Conservation (phyloP, 2,329 filamentous ascomycete genomes). For the Hypomyces rosellus region DNA sequence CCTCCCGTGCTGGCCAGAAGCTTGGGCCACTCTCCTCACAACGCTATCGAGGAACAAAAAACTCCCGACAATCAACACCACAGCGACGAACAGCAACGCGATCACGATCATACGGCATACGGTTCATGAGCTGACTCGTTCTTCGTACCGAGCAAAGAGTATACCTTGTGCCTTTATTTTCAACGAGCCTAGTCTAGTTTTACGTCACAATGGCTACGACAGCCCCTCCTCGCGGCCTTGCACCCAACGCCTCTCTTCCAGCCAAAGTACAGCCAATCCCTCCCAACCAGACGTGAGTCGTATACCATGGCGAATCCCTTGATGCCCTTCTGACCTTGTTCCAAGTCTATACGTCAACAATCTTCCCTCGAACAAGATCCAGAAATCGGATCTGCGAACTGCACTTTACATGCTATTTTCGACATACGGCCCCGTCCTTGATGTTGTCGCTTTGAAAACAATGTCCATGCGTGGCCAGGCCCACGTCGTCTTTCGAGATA, state of each 20-base stretch:
- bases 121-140: no score
- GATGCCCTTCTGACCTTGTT: neutral
- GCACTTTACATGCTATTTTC: slow-evolving; percentile 91
- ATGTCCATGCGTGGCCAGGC: slow-evolving; percentile 93
- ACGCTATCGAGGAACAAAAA: slow-evolving; percentile 17
- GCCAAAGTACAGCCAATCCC: slow-evolving; percentile 50
- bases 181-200: neutral
- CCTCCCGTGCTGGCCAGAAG: slow-evolving; percentile 12
- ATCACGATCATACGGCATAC: no score
- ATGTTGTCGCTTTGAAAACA: slow-evolving; percentile 85
- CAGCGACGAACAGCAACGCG: neutral
- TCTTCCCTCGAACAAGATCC: slow-evolving; percentile 77
- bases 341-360: slow-evolving; percentile 81
- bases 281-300: slow-evolving; percentile 69
- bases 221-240: slow-evolving; percentile 34
- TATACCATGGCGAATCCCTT: slow-evolving; percentile 10
- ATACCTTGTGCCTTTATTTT: neutral
- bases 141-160: neutral
- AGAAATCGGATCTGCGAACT: slow-evolving; percentile 79
- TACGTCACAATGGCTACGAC: slow-evolving; percentile 28
- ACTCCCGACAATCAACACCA: slow-evolving; percentile 18
- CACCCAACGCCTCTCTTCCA: slow-evolving; percentile 36
- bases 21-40: slow-evolving; percentile 19
- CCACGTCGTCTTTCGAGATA: slow-evolving; percentile 83
- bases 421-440: slow-evolving; percentile 86